Conservation (phyloP, 768 basidiomycete genomes). For the Mycena epipterygia region DNA sequence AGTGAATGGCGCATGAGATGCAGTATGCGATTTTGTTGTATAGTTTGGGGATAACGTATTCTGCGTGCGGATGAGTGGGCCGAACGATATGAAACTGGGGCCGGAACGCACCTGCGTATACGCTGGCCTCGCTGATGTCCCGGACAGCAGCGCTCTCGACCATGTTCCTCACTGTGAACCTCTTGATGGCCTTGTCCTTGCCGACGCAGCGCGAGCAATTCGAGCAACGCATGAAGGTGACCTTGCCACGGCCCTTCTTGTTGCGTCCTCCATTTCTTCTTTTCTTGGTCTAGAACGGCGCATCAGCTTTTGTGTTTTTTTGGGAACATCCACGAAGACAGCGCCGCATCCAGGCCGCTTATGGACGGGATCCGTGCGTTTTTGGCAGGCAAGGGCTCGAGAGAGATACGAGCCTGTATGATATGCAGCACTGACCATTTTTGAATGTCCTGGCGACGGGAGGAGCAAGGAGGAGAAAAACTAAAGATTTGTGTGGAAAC, state of each 20-base stretch:
- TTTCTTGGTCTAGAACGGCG: constrained; percentile 87
- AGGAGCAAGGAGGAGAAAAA: too few species aligned
- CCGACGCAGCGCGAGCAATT: constrained; percentile 99
- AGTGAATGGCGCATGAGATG: constrained; percentile 99
- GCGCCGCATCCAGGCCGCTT: not conserved
- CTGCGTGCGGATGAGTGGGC: constrained; percentile 55
- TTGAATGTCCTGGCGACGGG: constrained; percentile 1
- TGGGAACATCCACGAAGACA: not conserved
- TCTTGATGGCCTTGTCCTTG: constrained; percentile 99
- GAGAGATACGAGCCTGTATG: not conserved
- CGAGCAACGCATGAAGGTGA: constrained; percentile 94
- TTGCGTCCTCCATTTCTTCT: constrained; percentile 99
- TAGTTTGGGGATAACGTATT: constrained; percentile 96
- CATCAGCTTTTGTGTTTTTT: not conserved
- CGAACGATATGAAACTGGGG: not conserved
- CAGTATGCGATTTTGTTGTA: constrained; percentile 99
- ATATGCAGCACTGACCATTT: not conserved
- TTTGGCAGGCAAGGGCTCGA: not conserved
- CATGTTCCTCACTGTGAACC: constrained; percentile 99
- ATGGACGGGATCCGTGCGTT: not conserved
- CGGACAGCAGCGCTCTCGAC: constrained; percentile 98
- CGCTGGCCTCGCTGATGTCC: constrained; percentile 96
- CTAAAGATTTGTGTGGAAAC: too few species aligned
- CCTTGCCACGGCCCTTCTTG: constrained; percentile 99
- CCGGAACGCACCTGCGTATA: constrained; percentile 82